These are phyloP conservation scores for Apiotrichum domesticum DNA, from an alignment of 1,284 basidiomycete genomes.

Conservation along the genomic window DNA sequence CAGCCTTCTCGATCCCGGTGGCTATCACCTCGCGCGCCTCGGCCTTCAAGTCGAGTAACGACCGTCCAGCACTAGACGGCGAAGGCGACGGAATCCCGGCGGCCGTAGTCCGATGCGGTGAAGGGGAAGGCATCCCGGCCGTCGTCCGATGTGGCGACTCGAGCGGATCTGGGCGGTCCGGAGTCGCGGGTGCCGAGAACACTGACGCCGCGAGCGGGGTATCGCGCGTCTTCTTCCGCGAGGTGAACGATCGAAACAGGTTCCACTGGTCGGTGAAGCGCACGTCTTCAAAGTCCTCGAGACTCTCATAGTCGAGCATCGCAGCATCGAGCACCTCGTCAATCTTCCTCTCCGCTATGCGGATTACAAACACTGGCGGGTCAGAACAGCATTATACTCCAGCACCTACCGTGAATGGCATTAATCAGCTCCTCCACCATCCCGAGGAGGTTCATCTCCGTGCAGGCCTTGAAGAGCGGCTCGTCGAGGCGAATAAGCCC, in stretches of 20 bases:
- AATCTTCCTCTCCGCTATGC: conserved; percentile 80
- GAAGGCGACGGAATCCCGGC: conserved; percentile 1
- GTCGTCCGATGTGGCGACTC: conserved; percentile 3
- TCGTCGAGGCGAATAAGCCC: conserved; percentile 83
- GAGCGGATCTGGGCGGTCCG: not conserved
- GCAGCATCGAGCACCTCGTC: conserved; percentile 78
- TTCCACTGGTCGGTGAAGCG: conserved; percentile 97
- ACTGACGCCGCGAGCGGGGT: conserved; percentile 21
- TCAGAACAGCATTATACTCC: not conserved
- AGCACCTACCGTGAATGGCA: conserved; percentile 72
- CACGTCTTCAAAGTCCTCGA: conserved; percentile 70
- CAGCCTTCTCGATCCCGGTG: conserved; percentile 13
- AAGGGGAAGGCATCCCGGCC: no score
- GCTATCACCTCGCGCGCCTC: conserved; percentile 18
- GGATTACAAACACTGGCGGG: conserved; percentile 80
- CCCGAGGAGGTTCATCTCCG: conserved; percentile 60
- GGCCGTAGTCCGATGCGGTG: no score
- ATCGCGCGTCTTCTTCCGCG: conserved; percentile 55
- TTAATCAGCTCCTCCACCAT: conserved; percentile 70
- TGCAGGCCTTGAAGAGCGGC: conserved; percentile 63
- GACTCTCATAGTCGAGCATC: conserved; percentile 74
- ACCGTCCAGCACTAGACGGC: not conserved
- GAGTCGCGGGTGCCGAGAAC: conserved; percentile 8
- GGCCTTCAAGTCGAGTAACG: conserved; percentile 30
- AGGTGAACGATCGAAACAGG: conserved; percentile 65